Base-by-base conservation (phyloP, 2,329 filamentous ascomycete genomes). In the Aspergillus thermomutatus region DNA sequence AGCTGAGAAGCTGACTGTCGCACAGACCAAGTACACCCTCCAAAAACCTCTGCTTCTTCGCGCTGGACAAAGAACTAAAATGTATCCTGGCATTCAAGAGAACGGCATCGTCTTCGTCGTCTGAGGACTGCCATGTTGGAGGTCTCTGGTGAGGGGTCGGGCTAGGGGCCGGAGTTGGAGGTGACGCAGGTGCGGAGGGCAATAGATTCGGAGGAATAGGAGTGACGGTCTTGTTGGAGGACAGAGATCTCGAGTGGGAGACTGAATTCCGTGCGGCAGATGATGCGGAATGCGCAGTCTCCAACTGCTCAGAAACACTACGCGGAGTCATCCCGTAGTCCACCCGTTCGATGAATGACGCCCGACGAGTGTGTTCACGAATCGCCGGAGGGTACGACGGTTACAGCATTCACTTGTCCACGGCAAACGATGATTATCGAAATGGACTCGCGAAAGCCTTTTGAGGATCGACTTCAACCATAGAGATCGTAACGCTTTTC, bases 1-100 rank as follows among this genome's bases (percentile, higher is more conserved):
- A 97, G 75, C 92, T 96, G 64, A 99, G 81, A 73, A 96, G 89
- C 69, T 95, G 92, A 67, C 91, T 97, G 65, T 95, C 95, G 78
- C 94, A 99, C 65, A 96, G 84, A 69, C 96, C 96, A 62, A 99
- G 80, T 56, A 99, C 80, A 71, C 96, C 92, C 51, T 91, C 91
- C 57, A 99, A 79, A 66, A 96, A 85, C 41, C 90, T 84, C 66
- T 92, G 90, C 56, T 90, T 86, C 74, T 93, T 89, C 0, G 86
- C 83, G 25, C 87, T 84, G 56, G 87, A 88, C 73, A 91, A 87
- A 54, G 87, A 85, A 67, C 87, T 86, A 70, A 97, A 97, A 67
- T 92, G 86, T 59, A 87, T 84, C 59, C 90, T 85, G 56, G 94
- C 86, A 69, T 92, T 87, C 63, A 90, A 82, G 54, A 95, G 83